Percentiles rank a stretch among this genome's conserved stretches.
Conservation (phyloP, 176 grass and related monocot genomes). For the Poa annua region DNA sequence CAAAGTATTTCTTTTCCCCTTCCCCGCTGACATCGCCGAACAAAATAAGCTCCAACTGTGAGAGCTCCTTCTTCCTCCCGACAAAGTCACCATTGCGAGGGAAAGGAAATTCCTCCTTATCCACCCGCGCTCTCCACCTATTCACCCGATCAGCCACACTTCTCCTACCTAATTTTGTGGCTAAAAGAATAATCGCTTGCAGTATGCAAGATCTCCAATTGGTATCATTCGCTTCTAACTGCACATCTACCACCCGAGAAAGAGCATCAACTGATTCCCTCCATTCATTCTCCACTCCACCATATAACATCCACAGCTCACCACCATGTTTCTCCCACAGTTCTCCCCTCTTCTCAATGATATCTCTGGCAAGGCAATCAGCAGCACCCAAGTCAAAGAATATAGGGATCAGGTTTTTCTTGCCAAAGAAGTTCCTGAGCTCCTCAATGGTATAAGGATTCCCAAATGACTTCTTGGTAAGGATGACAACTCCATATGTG, state of each 20-base stretch:
- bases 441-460: constrained; percentile 94
- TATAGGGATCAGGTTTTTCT: constrained; percentile 83
- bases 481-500: constrained; percentile 86
- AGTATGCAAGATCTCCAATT: constrained; percentile 92
- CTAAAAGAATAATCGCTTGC: constrained; percentile 69
- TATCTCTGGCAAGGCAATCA: constrained; percentile 97
- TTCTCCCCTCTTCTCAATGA: constrained; percentile 94
- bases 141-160: constrained; percentile 87
- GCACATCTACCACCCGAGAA: constrained; percentile 70
- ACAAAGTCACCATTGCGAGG: constrained; percentile 79
- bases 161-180: constrained; percentile 82
- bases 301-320: constrained; percentile 97
- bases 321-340: constrained; percentile 97
- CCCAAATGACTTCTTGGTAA: constrained; percentile 92
- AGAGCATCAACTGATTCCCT: constrained; percentile 87
- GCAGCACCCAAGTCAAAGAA: constrained; percentile 82
- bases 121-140: constrained; percentile 78
- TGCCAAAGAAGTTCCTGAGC: constrained; percentile 77
- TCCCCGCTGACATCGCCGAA: constrained; percentile 91
- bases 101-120: constrained; percentile 91
- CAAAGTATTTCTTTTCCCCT: constrained; percentile 87
- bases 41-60: constrained; percentile 90
- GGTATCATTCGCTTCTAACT: constrained; percentile 78
- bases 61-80: constrained; percentile 91
- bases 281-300: constrained; percentile 91